These are phyloP conservation scores for Hyphopichia wangnamkhiaoensis DNA, from an alignment of 1,139 yeast species.

Conservation along the genomic window DNA sequence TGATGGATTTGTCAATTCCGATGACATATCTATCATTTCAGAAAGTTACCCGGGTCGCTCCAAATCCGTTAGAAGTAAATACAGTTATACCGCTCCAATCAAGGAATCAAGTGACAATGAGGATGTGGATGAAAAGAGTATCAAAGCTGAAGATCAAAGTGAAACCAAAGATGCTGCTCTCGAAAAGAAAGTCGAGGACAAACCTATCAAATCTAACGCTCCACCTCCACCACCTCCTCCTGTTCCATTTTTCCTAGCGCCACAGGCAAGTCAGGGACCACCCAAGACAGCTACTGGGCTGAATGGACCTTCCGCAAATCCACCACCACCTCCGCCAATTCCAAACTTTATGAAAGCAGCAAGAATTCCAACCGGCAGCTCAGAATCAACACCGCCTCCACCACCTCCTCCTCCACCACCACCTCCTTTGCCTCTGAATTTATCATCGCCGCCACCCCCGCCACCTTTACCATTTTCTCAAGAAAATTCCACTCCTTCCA, in stretches of 20 bases:
- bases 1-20: constrained; percentile 8
- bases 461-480: constrained; percentile 9
- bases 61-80: constrained; percentile 2
- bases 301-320: constrained; percentile 25
- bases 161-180: neutral
- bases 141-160: neutral
- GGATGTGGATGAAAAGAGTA: neutral
- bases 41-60: constrained; percentile 9
- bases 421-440: constrained; percentile 22
- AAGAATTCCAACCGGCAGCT: neutral
- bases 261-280: neutral
- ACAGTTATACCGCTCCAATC: constrained; percentile 2
- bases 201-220: constrained; percentile 6
- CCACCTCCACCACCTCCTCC: constrained; percentile 31
- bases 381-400: constrained; percentile 14
- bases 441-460: constrained; percentile 5
- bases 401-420: constrained; percentile 28
- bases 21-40: constrained; percentile 15
- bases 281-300: constrained; percentile 17
- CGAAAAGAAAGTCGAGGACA: neutral
- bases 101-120: too few species aligned
- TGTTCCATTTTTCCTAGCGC: constrained; percentile 18
- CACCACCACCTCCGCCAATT: constrained; percentile 39
- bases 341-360: constrained; percentile 17
- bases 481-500: constrained; percentile 9